Evolutionary conservation across 2,329 filamentous ascomycete genomes (phyloP), one percentile per base, ranked within the genome.

Genomic region (Tympanopsis confertula): DNA sequence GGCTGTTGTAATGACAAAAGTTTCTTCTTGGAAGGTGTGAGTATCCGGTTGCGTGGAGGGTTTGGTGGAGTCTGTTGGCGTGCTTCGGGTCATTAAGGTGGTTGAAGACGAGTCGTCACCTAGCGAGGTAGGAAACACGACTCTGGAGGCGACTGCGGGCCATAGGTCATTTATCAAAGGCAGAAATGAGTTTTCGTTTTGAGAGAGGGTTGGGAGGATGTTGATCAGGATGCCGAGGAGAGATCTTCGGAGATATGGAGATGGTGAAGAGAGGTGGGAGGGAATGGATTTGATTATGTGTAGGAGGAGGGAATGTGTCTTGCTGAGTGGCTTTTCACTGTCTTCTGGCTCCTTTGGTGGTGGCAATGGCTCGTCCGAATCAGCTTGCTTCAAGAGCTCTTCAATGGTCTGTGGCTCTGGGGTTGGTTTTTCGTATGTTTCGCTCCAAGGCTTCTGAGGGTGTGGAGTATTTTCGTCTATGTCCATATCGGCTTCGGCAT

Each of bases 141-240:
- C 17, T 15, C 15, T 33, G 7, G 30, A 33, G 15, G 15, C 15
- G 10, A 80, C 54, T 19, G 73, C 63, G 0, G 74, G 72, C 74
- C 75, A 81, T 3, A 80, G 58, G 1, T 71, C 71, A 47, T 79
- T 76, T 47, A 80, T 68, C 7, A 80, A 58, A 0, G 76, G 76
- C 0, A 80, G 54, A 48, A 80, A 78, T 2, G 67, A 71, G 44
- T 75, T 69, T 47, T 79, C 71, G 44, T 80, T 66, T 29, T 57
- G 60, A 2, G 71, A 61, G 5, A 81, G 61, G 4, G 68, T 56
- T 4, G 73, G 72, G 10, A 75, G 59, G 1, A 71, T 65, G 10
- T 71, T 69, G 33, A 62, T 60, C 14, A 80, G 62, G 15, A 80
- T 65, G 1, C 59, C 59, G 30, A 80, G 62, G 4, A 80, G 61